phyloP scores from a whole-genome alignment of 2,329 filamentous ascomycete species.

The Verticillium dahliae region DNA sequence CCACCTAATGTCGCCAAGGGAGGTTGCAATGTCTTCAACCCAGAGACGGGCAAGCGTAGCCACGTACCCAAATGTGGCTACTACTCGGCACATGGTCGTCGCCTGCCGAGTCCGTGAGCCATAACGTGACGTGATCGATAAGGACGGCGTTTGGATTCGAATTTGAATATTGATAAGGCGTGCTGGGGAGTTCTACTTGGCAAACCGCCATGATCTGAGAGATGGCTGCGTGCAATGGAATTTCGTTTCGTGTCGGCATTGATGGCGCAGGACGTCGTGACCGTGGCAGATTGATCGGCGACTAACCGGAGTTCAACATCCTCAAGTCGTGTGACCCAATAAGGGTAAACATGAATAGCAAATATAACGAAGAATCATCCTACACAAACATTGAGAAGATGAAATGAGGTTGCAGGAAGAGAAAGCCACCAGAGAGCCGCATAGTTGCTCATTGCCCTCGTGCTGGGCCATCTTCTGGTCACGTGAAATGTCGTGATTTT shows the following conservation, averaged over 20 bases:
- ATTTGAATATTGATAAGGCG: not conserved
- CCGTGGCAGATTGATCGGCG: not conserved
- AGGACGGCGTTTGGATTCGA: not conserved
- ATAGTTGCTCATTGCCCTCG: conserved; percentile 7
- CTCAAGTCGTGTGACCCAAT: not conserved
- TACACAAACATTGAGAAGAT: not conserved
- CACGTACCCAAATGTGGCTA: conserved; percentile 67
- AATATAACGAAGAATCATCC: conserved; percentile 5
- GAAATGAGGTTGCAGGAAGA: conserved; percentile 6
- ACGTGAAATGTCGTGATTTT: conserved; percentile 16
- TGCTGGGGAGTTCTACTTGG: conserved; percentile 1
- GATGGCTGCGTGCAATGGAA: not conserved
- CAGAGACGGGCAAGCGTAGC: conserved; percentile 65
- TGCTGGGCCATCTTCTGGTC: conserved; percentile 3
- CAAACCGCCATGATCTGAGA: not conserved
- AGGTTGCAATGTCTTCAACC: conserved; percentile 78
- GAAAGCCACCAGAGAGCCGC: conserved; percentile 6
- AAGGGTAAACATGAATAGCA: conserved; percentile 8
- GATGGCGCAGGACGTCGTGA: not conserved
- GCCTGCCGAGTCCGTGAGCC: conserved; percentile 33
- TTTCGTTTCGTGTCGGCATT: not conserved
- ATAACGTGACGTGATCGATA: not conserved
- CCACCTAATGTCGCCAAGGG: conserved; percentile 81
- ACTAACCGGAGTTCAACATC: not conserved
- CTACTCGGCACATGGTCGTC: conserved; percentile 56